phyloP scores from a whole-genome alignment of 306 rosid species.

The Gastrolobium villosum region DNA sequence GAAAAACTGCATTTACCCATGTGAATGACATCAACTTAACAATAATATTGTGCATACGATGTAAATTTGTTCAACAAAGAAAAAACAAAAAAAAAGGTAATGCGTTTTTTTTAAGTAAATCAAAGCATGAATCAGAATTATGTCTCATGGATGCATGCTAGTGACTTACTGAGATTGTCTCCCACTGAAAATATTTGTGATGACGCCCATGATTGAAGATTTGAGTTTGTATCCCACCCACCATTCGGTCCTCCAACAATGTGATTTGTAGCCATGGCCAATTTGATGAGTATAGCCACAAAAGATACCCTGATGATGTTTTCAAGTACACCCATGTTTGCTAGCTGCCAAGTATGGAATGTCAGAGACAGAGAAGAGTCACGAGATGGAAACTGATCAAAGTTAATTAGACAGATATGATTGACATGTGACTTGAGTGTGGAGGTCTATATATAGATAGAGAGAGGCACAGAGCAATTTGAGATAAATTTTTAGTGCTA shows the following conservation, averaged over 20 bases:
- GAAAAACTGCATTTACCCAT: constrained; percentile 69
- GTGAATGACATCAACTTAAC: constrained; percentile 35
- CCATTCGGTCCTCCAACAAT: constrained; percentile 78
- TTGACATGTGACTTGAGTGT: constrained; percentile 35
- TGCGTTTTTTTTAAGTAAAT: neutral
- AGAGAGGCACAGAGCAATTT: constrained; percentile 24
- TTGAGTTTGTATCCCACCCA: constrained; percentile 69
- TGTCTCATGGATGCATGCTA: neutral
- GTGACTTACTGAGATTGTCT: constrained; percentile 76
- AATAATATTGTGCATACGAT: neutral
- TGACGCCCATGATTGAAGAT: constrained; percentile 74
- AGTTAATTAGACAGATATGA: constrained; percentile 17
- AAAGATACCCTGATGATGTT: constrained; percentile 52
- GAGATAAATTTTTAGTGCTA: too few relatives aligned
- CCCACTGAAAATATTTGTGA: constrained; percentile 65
- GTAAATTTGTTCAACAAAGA: constrained; percentile 22
- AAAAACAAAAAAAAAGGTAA: neutral
- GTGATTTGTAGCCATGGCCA: constrained; percentile 63
- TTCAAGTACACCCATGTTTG: constrained; percentile 58
- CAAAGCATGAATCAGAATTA: constrained; percentile 1
- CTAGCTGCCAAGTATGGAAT: constrained; percentile 7
- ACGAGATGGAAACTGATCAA: constrained; percentile 37
- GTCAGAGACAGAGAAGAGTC: constrained; percentile 29
- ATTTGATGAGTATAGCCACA: constrained; percentile 55
- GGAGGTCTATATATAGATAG: constrained; percentile 48